These are phyloP conservation scores for Coemansia sp. DNA, from an alignment of 192 early-diverging fungal species.

Conservation along the genomic window DNA sequence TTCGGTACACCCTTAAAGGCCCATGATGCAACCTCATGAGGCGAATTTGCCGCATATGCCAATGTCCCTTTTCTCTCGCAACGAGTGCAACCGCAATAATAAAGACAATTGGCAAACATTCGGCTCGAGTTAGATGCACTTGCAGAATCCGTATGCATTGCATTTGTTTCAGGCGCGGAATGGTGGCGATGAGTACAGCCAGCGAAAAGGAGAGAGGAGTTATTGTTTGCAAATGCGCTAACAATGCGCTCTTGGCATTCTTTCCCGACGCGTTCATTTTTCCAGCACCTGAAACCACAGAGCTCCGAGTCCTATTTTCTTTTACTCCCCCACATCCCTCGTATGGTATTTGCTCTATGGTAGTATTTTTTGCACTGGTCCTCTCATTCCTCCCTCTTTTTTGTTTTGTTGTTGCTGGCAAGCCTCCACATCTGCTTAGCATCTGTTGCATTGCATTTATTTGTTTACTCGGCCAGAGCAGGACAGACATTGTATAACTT, in stretches of 20 bases:
- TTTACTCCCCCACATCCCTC: neutral
- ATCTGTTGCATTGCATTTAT: neutral
- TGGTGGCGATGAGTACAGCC: neutral
- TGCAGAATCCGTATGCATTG: neutral
- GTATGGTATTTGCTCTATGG: neutral
- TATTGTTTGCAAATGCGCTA: neutral
- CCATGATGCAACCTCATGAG: neutral
- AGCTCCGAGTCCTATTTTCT: neutral
- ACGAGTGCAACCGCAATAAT: neutral
- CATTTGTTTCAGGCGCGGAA: neutral
- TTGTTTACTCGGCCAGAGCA: neutral
- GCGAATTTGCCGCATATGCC: neutral
- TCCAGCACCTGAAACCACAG: neutral
- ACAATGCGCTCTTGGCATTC: neutral
- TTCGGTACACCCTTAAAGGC: neutral
- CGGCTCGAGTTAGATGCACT: neutral
- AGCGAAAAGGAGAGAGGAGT: neutral
- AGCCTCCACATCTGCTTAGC: neutral
- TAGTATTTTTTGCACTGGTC: neutral
- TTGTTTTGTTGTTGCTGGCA: neutral
- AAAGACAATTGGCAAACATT: neutral
- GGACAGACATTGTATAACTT: neutral
- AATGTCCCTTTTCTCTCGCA: neutral
- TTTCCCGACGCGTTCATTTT: neutral
- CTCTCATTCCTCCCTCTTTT: neutral